These are phyloP conservation scores for Hericium rajendrae DNA, from an alignment of 768 basidiomycete genomes.

Conservation along the genomic window DNA sequence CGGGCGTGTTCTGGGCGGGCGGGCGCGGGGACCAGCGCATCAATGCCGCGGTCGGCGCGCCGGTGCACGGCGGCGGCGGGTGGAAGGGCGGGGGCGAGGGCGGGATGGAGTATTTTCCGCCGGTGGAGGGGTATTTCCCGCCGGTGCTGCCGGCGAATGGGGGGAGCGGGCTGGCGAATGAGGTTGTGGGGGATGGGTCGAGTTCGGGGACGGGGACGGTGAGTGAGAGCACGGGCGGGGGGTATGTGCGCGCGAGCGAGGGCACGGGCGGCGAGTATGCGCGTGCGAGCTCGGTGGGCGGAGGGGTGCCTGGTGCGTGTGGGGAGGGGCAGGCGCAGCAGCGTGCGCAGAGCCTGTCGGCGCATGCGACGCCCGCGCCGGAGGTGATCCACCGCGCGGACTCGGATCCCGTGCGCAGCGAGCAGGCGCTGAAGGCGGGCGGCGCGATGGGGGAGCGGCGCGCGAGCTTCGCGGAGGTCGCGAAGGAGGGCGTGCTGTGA, in stretches of 20 bases:
- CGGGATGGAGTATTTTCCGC: constrained; percentile 17
- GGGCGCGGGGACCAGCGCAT: constrained; percentile 35
- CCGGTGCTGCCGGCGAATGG: constrained; percentile 20
- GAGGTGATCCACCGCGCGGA: background rate
- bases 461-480: background rate
- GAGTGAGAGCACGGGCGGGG: constrained; percentile 1
- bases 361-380: background rate
- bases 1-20: constrained; percentile 65
- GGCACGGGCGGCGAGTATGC: background rate
- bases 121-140: constrained; percentile 35
- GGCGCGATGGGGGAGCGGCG: background rate
- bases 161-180: constrained; percentile 21
- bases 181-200: constrained; percentile 15
- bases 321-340: background rate
- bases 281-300: background rate
- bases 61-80: constrained; percentile 26
- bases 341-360: background rate
- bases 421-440: background rate
- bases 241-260: background rate
- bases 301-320: background rate
- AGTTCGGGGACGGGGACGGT: background rate
- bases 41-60: constrained; percentile 57
- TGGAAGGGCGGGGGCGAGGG: constrained; percentile 5
- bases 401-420: background rate
- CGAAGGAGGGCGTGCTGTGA: background rate